Evolutionary conservation across 768 basidiomycete species (phyloP), one percentile per base, ranked within the genome.

Genomic region (Amanita rimosa): DNA sequence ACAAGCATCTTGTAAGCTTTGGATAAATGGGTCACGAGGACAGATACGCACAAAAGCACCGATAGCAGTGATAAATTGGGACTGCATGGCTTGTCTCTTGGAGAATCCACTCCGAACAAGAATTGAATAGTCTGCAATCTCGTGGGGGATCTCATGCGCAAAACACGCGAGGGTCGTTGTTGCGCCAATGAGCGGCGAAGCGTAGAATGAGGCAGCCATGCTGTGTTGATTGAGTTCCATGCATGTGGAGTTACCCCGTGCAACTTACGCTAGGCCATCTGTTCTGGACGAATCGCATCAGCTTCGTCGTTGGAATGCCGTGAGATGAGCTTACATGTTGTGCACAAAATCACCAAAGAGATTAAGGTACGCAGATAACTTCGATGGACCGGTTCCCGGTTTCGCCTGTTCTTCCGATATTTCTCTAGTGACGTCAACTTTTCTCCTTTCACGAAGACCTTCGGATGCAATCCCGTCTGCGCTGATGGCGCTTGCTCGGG

Each of bases 51-150:
- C 87, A 66, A 95, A 94, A 41, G 92, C 92, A 40, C 92, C 91
- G 47, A 93, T 73, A 22, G 92, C 92, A 29, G 92, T 95, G 50
- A 93, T 60, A 65, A 93, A 94, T 60, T 95, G 92, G 27, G 85
- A 88, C 58, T 85, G 83, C 91, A 95, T 93, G 2, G 92, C 92
- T 62, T 94, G 89, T 55, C 68, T 72, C 65, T 95, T 95, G 22
- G 83, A 87, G 62, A 94, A 93, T 3, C 92, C 91, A 56, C 86
- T 89, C 36, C 86, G 81, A 42, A 93, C 78, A 31, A 93, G 70
- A 55, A 94, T 93, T n/a, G 88, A 91, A 60, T 93, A 94, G 62
- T 94, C 92, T n/a, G 91, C 92, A 53, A 95, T 94, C 72, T 95
- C 90, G 59, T 95, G 91, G 14, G 92, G 92, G 46, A 95, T 94